phyloP scores from a whole-genome alignment of 495 filamentous ascomycete genomes.

The Neurospora africana region DNA sequence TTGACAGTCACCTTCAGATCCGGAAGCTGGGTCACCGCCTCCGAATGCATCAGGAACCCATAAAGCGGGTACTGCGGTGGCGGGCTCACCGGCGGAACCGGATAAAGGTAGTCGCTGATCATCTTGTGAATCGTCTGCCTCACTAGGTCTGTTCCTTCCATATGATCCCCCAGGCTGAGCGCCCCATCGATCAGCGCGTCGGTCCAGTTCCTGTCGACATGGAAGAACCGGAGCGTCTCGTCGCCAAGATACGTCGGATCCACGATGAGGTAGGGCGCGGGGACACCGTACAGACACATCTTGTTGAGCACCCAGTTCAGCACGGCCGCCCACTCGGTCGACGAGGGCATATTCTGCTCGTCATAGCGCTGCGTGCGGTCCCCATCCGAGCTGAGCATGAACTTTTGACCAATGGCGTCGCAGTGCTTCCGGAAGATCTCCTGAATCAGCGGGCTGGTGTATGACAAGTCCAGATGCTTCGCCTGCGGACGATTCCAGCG shows the following conservation, averaged over 20 bases:
- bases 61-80: constrained; percentile 10
- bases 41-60: constrained; percentile 9
- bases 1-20: constrained; percentile 8
- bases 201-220: constrained; percentile 35
- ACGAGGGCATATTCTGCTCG: constrained; percentile 18
- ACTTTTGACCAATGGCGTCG: neutral
- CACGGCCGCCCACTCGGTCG: constrained; percentile 27
- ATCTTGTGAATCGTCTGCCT: constrained; percentile 23
- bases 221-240: constrained; percentile 36
- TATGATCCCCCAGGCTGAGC: constrained; percentile 32
- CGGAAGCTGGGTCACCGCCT: constrained; percentile 2
- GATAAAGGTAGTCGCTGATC: constrained; percentile 19
- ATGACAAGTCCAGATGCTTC: too few species aligned
- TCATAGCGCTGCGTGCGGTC: constrained; percentile 15
- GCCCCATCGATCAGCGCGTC: constrained; percentile 38
- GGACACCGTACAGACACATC: constrained; percentile 26
- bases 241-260: constrained; percentile 27
- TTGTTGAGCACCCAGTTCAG: constrained; percentile 28
- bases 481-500: too few species aligned
- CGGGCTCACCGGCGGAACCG: constrained; percentile 1
- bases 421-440: too few species aligned
- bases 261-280: constrained; percentile 29
- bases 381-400: neutral
- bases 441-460: too few species aligned
- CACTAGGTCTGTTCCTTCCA: constrained; percentile 15